These are phyloP conservation scores for Rhodotorula taiwanensis DNA, from an alignment of 768 basidiomycete species.

Conservation along the genomic window DNA sequence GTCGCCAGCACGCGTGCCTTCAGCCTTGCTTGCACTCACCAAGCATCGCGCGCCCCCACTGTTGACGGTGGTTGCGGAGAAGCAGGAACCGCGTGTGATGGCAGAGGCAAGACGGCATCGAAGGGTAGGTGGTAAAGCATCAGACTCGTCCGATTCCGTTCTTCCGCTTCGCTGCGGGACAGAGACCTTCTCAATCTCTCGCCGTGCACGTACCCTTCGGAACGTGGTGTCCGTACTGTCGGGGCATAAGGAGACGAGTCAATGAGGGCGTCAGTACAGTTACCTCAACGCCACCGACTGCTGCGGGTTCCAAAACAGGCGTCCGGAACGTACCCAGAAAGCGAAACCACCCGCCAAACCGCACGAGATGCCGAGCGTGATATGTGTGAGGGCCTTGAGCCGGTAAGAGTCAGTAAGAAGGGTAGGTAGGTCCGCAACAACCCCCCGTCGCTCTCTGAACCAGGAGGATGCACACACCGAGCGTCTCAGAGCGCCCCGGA, in stretches of 20 bases:
- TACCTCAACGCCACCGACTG: too few species aligned
- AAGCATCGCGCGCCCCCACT: too few species aligned
- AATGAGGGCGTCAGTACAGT: background rate
- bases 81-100: background rate
- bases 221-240: background rate
- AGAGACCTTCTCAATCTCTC: too few species aligned
- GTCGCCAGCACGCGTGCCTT: too few species aligned
- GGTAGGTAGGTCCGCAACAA: too few species aligned
- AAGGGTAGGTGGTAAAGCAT: too few species aligned
- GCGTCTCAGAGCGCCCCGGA: conserved; percentile 18
- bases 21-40: too few species aligned
- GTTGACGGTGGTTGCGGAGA: background rate
- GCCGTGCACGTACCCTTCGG: background rate
- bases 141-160: too few species aligned
- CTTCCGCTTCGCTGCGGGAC: too few species aligned
- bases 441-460: too few species aligned
- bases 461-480: background rate
- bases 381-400: conserved; percentile 6
- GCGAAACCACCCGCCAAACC: conserved; percentile 16
- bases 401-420: background rate
- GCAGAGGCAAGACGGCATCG: too few species aligned
- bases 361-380: conserved; percentile 7
- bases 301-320: too few species aligned
- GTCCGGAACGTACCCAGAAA: conserved; percentile 13
- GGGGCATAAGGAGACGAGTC: background rate